Conservation (phyloP, 805 yeast genomes). For the Kuraishia ogatae region DNA sequence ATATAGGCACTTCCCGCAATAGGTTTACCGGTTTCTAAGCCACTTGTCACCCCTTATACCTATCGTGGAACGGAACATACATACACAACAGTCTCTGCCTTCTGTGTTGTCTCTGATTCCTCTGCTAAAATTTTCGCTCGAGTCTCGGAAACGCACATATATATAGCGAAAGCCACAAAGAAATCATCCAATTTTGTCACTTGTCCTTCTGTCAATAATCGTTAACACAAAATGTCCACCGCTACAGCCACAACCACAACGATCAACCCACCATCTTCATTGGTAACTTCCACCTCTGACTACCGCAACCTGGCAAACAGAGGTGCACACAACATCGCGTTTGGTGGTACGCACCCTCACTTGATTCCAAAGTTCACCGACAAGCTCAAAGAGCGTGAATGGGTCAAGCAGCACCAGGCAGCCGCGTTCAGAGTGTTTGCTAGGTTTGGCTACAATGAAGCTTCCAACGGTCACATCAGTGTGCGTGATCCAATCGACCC, state of each 20-base stretch:
- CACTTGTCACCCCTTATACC: neutral
- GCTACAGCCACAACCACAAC: neutral
- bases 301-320: slow-evolving; percentile 31
- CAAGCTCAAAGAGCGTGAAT: slow-evolving; percentile 38
- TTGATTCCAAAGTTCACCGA: slow-evolving; percentile 42
- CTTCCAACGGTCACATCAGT: slow-evolving; percentile 80
- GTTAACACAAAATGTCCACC: neutral
- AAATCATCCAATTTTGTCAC: too few species aligned
- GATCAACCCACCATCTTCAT: slow-evolving; percentile 10
- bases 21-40: neutral
- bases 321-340: slow-evolving; percentile 55
- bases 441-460: slow-evolving; percentile 66
- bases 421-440: slow-evolving; percentile 80
- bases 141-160: too few species aligned
- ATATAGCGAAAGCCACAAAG: too few species aligned
- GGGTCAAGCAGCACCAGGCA: slow-evolving; percentile 68
- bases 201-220: too few species aligned
- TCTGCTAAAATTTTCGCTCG: neutral
- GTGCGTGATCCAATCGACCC: slow-evolving; percentile 76
- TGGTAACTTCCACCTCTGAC: slow-evolving; percentile 25
- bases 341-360: slow-evolving; percentile 43
- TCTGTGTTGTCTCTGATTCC: neutral
- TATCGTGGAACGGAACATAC: neutral
- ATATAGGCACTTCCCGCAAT: neutral
- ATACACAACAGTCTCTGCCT: neutral